These are phyloP conservation scores for Juglanconis oblonga DNA, from an alignment of 2,329 filamentous ascomycete genomes.

Conservation along the genomic window DNA sequence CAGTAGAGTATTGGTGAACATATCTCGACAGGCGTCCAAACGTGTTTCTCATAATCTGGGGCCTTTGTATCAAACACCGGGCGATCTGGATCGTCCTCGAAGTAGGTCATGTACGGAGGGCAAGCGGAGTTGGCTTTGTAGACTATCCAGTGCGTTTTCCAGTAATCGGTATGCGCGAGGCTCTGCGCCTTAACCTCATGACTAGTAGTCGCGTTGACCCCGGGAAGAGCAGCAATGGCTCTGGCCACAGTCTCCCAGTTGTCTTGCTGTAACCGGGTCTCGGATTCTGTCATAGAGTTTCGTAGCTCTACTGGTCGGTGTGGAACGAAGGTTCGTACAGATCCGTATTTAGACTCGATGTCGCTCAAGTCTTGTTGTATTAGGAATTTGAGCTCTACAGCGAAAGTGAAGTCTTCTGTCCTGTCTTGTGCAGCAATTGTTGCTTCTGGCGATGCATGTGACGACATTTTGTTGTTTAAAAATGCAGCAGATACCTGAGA, in stretches of 20 bases:
- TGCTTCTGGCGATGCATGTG: neutral
- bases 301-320: conserved; percentile 7
- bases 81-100: conserved; percentile 20
- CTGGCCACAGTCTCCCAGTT: conserved; percentile 9
- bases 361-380: neutral
- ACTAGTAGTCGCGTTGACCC: conserved; percentile 27
- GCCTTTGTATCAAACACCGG: conserved; percentile 1
- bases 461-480: neutral
- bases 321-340: conserved; percentile 13
- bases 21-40: conserved; percentile 35
- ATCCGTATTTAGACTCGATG: neutral
- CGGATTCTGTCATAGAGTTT: conserved; percentile 15
- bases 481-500: too few species aligned
- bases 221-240: conserved; percentile 9
- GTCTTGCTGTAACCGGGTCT: conserved; percentile 7
- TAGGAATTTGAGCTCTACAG: conserved; percentile 18
- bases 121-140: conserved; percentile 39
- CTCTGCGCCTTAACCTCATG: conserved; percentile 23
- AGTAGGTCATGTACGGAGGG: conserved; percentile 23
- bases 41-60: conserved; percentile 23
- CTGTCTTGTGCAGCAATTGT: neutral
- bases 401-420: conserved; percentile 14
- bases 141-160: conserved; percentile 37
- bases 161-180: conserved; percentile 29
- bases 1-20: conserved; percentile 34